Percentiles rank a stretch among this genome's conserved stretches.
Evolutionary conservation across 2,329 filamentous ascomycete species (phyloP).

Genomic region (Pseudogymnoascus sp.): DNA sequence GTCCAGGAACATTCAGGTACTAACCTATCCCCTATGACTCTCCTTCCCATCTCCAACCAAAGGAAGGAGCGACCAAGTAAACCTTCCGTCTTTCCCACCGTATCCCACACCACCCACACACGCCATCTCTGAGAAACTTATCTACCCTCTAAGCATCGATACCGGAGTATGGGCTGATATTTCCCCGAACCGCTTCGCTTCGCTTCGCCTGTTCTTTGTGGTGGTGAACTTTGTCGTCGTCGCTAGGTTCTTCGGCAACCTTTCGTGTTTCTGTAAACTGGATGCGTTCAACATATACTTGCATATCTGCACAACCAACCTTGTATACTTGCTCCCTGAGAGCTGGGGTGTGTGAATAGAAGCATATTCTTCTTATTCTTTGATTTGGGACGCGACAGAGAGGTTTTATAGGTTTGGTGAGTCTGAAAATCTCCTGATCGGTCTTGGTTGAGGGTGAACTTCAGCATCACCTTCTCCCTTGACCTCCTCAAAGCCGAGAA

Average conservation of each 20-base stretch:
- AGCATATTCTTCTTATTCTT: neutral
- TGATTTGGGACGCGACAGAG: neutral
- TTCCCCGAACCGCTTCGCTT: neutral
- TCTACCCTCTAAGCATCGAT: neutral
- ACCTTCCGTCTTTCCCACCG: neutral
- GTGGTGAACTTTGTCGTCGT: neutral
- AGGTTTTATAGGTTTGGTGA: neutral
- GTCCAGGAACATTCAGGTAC: neutral
- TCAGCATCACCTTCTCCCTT: neutral
- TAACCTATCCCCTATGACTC: neutral
- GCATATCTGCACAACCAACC: neutral
- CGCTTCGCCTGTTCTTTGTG: conserved; percentile 3
- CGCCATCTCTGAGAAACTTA: neutral
- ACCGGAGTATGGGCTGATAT: neutral
- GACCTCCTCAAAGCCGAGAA: neutral
- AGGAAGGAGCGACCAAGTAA: neutral
- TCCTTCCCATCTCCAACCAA: neutral
- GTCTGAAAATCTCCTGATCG: neutral
- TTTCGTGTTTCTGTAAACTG: neutral
- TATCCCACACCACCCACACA: neutral
- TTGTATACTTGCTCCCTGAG: neutral
- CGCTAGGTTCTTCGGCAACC: neutral
- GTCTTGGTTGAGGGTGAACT: too few species aligned
- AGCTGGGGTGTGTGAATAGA: neutral
- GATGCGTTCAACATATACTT: neutral